A percentile compares a stretch with the other conserved stretches of the same genome.
Evolutionary conservation across 805 yeast genomes (phyloP).

Genomic region (Yarrowia porcina): DNA sequence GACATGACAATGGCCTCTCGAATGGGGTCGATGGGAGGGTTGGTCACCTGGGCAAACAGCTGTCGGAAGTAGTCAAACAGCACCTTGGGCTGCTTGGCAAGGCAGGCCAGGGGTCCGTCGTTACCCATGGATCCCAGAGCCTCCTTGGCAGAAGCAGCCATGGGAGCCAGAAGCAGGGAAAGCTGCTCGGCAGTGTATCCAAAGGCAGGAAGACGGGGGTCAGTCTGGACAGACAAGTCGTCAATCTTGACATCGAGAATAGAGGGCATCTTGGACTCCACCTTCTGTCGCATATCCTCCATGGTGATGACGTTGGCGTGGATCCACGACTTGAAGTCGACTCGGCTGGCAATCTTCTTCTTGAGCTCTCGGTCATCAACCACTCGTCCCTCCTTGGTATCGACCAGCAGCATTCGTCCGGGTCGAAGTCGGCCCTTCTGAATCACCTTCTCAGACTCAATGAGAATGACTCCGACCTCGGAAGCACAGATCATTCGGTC

Average conservation of each 20-base stretch:
- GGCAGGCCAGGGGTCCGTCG: constrained; percentile 91
- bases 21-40: constrained; percentile 98
- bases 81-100: constrained; percentile 86
- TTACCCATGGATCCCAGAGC: constrained; percentile 99
- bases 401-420: constrained; percentile 93
- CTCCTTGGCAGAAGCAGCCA: constrained; percentile 90
- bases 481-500: constrained; percentile 97
- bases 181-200: constrained; percentile 96
- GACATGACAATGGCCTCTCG: constrained; percentile 97
- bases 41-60: constrained; percentile 95
- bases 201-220: constrained; percentile 78
- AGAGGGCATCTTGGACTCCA: constrained; percentile 43
- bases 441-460: constrained; percentile 74
- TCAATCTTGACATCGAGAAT: constrained; percentile 31
- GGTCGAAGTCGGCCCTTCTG: constrained; percentile 95
- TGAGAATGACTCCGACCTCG: constrained; percentile 94
- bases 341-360: constrained; percentile 68
- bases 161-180: constrained; percentile 77
- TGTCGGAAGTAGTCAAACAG: constrained; percentile 93
- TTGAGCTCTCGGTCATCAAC: constrained; percentile 93
- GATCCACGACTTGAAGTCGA: constrained; percentile 93
- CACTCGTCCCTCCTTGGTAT: constrained; percentile 85
- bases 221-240: constrained; percentile 58
- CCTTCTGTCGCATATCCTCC: constrained; percentile 67
- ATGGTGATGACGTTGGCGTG: constrained; percentile 80